phyloP scores from a whole-genome alignment of 495 filamentous ascomycete species.

The Hypoxylon fuscum region DNA sequence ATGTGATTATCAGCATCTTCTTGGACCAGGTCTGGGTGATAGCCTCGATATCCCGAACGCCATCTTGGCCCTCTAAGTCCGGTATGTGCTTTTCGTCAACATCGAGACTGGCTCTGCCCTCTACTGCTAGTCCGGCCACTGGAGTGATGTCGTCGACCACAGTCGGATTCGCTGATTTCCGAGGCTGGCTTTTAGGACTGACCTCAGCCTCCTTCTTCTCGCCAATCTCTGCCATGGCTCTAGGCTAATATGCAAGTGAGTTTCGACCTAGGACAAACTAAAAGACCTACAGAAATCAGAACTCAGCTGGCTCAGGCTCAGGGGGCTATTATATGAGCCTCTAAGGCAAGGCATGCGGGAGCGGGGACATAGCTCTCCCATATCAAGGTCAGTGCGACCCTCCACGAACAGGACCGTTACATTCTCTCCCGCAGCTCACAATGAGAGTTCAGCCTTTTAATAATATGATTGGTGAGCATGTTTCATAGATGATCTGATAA shows the following conservation, averaged over 20 bases:
- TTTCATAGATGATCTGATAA: conserved; percentile 17
- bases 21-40: conserved; percentile 46
- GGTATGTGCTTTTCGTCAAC: conserved; percentile 2
- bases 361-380: neutral
- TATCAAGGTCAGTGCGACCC: neutral
- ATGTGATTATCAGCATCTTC: conserved; percentile 34
- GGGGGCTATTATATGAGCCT: conserved; percentile 5
- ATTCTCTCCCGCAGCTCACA: too few species aligned
- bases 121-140: neutral
- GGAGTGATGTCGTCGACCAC: conserved; percentile 2
- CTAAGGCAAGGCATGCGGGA: neutral
- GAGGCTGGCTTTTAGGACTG: neutral
- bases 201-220: conserved; percentile 3
- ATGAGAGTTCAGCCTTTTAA: too few species aligned
- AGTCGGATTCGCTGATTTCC: neutral
- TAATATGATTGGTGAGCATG: conserved; percentile 1
- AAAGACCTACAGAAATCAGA: neutral
- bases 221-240: neutral
- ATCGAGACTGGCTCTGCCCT: neutral
- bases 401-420: neutral
- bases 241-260: neutral
- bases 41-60: conserved; percentile 47
- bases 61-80: conserved; percentile 34
- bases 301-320: neutral
- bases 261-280: neutral